A percentile compares a stretch with the other conserved stretches of the same genome.
Conservation (phyloP, 163 green algal species). For the Picocystis sp. region DNA sequence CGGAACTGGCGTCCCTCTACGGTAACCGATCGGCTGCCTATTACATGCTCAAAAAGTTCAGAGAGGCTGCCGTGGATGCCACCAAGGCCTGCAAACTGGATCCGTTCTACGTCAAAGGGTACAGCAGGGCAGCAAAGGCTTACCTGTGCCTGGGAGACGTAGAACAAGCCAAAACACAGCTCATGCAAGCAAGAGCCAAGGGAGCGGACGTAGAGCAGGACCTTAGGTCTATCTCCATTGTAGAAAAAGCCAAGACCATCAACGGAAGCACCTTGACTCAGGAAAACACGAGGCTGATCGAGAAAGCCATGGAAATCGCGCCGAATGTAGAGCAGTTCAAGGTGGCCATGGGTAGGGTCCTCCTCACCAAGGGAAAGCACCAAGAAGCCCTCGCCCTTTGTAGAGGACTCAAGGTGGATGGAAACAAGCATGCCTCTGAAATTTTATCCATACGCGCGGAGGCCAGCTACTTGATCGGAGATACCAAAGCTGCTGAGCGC, state of each 20-base stretch:
- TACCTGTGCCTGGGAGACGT: slow-evolving; percentile 16
- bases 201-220: no score
- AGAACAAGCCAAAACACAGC: slow-evolving; percentile 6
- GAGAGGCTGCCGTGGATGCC: slow-evolving; percentile 11
- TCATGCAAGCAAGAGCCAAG: no score
- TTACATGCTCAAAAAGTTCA: slow-evolving; percentile 18
- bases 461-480: slow-evolving; percentile 21
- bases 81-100: slow-evolving; percentile 12
- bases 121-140: slow-evolving; percentile 16
- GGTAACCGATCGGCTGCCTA: slow-evolving; percentile 22
- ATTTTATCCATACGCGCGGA: slow-evolving; percentile 18
- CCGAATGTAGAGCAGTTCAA: no score
- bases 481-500: slow-evolving; percentile 25
- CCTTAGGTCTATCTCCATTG: no score
- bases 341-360: no score
- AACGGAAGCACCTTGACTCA: no score
- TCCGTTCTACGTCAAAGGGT: slow-evolving; percentile 8
- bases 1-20: slow-evolving; percentile 13
- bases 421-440: slow-evolving; percentile 11
- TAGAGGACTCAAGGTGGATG: no score
- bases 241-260: no score
- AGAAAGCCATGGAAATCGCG: no score
- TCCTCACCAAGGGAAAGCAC: no score
- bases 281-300: no score
- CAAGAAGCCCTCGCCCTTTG: no score